Evolutionary conservation across 192 early-diverging fungal species (phyloP), one percentile per base, ranked within the genome.

Genomic region (Coemansia sp.): DNA sequence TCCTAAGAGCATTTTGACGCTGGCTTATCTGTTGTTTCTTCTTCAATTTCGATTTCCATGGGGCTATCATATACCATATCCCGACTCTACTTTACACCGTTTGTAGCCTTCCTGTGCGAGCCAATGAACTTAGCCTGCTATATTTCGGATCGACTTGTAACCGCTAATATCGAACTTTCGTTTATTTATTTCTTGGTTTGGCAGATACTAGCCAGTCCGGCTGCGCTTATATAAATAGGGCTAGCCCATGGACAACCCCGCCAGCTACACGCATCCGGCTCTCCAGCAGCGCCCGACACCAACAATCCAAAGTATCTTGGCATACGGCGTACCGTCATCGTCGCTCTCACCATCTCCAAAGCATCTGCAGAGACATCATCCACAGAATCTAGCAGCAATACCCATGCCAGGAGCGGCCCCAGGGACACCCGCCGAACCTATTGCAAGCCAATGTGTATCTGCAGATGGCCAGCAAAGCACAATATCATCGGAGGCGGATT

Each of bases 231-330:
- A 53, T 53, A 39, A 26, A 68, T 56, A 63, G 43, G 49, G 43
- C 52, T n/a, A 15, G 26, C 60, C 62, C 41, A 82, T 82, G 79
- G 66, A 82, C 41, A 60, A 45, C 51, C 66, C 71, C 23, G 53
- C 67, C 36, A 59, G 68, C 67, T 63, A 61, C 45, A 51, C 33
- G 26, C 41, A 62, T 34, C 39, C 71, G 24, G 53, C 57, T 35
- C 74, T 64, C 20, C 71, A 76, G 65, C 74, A 62, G 48, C 67
- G 56, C 36, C 26, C 64, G 57, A 41, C 62, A 26, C 52, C 70
- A 30, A 68, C 75, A 12, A 71, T 71, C 18, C 78, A 67, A n/a
- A 67, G 65, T 16, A 72, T 73, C 14, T 24, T 70, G 14, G 56
- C 51, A 8, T 70, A 63, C 48, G 51, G 56, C 36, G 30, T 41